phyloP scores from a whole-genome alignment of 306 rosid species.

The Trichosanthes truncata region DNA sequence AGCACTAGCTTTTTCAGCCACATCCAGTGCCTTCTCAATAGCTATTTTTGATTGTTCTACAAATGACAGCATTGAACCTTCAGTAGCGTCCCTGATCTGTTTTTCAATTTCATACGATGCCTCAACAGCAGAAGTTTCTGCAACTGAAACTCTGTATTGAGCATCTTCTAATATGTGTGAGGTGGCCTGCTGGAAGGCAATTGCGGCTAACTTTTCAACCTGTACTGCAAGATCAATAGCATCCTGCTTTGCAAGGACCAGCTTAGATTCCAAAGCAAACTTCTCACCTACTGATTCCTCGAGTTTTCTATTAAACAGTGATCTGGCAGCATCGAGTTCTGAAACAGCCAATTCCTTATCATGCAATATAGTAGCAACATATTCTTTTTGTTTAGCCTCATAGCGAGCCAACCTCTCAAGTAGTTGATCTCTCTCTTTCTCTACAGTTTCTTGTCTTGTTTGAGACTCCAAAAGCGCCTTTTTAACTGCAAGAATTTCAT shows the following conservation, averaged over 20 bases:
- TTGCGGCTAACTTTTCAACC: constrained; percentile 62
- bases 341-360: constrained; percentile 55
- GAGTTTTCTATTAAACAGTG: constrained; percentile 42
- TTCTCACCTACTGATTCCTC: constrained; percentile 52
- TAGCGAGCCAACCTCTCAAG: constrained; percentile 46
- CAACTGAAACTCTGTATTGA: constrained; percentile 52
- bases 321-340: constrained; percentile 58
- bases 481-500: constrained; percentile 29
- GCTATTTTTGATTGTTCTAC: constrained; percentile 51
- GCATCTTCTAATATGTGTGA: constrained; percentile 69
- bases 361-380: constrained; percentile 37
- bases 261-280: constrained; percentile 48
- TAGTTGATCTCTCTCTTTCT: constrained; percentile 56
- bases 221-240: constrained; percentile 72
- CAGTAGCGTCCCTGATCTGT: constrained; percentile 52
- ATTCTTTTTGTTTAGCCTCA: constrained; percentile 48
- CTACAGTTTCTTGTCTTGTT: constrained; percentile 35
- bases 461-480: constrained; percentile 43
- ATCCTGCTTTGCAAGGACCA: constrained; percentile 63
- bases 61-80: constrained; percentile 47
- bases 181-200: constrained; percentile 73
- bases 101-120: constrained; percentile 49
- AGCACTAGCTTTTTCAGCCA: constrained; percentile 52
- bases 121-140: constrained; percentile 69
- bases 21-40: constrained; percentile 45